Base-by-base conservation (phyloP, 805 yeast species). In the Candida nitratophila region DNA sequence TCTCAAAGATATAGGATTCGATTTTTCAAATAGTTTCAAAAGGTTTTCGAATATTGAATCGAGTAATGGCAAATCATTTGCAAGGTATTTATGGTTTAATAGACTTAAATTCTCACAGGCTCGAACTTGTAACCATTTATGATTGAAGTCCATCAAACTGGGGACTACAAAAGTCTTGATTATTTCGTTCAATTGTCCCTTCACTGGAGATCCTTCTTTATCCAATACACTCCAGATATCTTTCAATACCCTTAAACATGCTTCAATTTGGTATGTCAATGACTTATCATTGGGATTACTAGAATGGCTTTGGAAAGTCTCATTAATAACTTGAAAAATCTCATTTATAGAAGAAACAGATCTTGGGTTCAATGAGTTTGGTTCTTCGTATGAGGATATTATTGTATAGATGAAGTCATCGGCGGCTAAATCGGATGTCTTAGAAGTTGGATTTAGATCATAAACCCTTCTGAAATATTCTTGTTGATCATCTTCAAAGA, bases 401-500 rank as follows among this genome's bases (percentile, higher is more conserved):
- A 73, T 55, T 33, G 69, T 53, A 55, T 59, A 70, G 31, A 72
- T 50, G 46, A 76, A 74, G 54, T 72, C 71, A 41, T 69, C 66
- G 7, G 78, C 68, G 1, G 79, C 79, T 31, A 70, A 67, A 48
- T 74, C 79, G 4, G 79, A 66, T 29, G 73, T 72, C 33, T 68
- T 70, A 29, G 64, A 62, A 44, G 73, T 79, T 45, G 73, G 63
- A 50, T 68, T 70, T 36, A 78, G 65, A 60, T 79, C 86, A 53
- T 86, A 72, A 43, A 76, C 76, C 42, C 81, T 70, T 60, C 87
- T 86, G 44, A 91, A 79, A 60, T 87, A 93, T 59, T 89, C 96
- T 44, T 79, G 83, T 3, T 96, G 96, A 54, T 90, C 96, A 48
- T 75, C 79, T 49, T 88, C 95, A 65, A 86, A 90, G 4, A 77